These are phyloP conservation scores for Raphanus sativus DNA, from an alignment of 345 rosid species.

Conservation along the genomic window DNA sequence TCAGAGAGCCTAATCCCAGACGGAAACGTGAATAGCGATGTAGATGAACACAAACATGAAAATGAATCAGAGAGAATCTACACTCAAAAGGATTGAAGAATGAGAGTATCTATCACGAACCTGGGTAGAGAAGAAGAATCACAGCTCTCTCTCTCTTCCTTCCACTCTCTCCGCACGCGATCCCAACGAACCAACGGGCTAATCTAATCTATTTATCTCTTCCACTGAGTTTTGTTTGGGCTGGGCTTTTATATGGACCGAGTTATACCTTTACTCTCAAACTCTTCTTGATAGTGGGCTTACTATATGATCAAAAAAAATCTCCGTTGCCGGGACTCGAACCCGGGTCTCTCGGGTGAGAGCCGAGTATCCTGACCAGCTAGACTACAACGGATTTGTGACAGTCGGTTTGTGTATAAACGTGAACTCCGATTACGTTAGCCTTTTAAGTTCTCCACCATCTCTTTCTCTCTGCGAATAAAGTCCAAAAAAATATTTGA, in stretches of 20 bases:
- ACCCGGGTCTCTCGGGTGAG: slow-evolving; percentile 59
- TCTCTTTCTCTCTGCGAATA: no score
- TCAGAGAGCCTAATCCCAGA: no score
- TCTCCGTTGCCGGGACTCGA: slow-evolving; percentile 16
- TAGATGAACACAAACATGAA: not conserved
- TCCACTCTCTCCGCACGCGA: not conserved
- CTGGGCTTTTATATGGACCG: not conserved
- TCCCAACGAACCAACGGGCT: not conserved
- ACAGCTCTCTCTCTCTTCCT: not conserved
- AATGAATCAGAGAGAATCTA: not conserved
- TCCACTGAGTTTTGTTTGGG: not conserved
- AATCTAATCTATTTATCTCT: not conserved
- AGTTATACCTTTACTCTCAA: not conserved
- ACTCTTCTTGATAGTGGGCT: no score
- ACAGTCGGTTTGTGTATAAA: no score
- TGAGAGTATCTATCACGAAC: slow-evolving; percentile 8
- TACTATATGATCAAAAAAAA: not conserved
- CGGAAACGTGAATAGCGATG: no score
- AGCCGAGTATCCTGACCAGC: slow-evolving; percentile 76
- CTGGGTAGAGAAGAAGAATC: not conserved
- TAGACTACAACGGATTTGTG: slow-evolving; percentile 42
- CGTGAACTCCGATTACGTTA: no score
- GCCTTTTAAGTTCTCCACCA: no score
- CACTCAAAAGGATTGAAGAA: not conserved
- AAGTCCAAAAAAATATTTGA: no score